Base-by-base conservation (phyloP, 805 yeast genomes). In the Ogataea degrootiae region DNA sequence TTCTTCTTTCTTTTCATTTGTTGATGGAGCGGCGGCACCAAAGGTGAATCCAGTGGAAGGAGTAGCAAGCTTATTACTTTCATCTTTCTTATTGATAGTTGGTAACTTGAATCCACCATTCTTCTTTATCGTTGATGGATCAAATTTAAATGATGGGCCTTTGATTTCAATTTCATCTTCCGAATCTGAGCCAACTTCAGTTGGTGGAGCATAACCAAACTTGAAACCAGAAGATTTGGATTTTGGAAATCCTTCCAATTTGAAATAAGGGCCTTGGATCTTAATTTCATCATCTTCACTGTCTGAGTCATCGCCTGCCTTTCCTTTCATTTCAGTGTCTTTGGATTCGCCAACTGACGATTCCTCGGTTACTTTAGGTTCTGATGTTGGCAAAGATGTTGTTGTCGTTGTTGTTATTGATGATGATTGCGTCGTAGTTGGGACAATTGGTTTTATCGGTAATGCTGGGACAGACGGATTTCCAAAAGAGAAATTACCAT, bases 191-290 rank as follows among this genome's bases (percentile, higher is more conserved):
- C 50, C 62, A 8, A 57, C 49, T 37, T 62, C 66, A 17, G 60
- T 61, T 26, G 63, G 62, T 5, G 70, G 67, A 21, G 55, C 67
- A 22, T 57, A 48, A 16, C 71, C 72, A 48, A 80, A 73, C 29
- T 72, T 69, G 61, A 80, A 80, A 6, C 75, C 77, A n/a, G 80
- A 71, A 47, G 73, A 70, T 3, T 70, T 69, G 2, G 78, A 71
- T 4, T 73, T 73, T 45, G 83, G 83, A 16, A 76, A 70, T 31
- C 68, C 57, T 8, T 59, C 65, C 34, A 79, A 44, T 4, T 73
- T 74, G 61, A 87, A 87, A 4, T 71, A 65, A 15, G 95, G 95
- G 1, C 95, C 95, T 63, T 85, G 76, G 19, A 84, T 75, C 60
- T 80, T 82, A 34, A 81, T 63, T 21, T 77, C 82, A 16, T 46